A percentile compares a stretch with the other conserved stretches of the same genome.
Evolutionary conservation across 495 filamentous ascomycete genomes (phyloP).

Genomic region (Massariosphaeria phaeospora): DNA sequence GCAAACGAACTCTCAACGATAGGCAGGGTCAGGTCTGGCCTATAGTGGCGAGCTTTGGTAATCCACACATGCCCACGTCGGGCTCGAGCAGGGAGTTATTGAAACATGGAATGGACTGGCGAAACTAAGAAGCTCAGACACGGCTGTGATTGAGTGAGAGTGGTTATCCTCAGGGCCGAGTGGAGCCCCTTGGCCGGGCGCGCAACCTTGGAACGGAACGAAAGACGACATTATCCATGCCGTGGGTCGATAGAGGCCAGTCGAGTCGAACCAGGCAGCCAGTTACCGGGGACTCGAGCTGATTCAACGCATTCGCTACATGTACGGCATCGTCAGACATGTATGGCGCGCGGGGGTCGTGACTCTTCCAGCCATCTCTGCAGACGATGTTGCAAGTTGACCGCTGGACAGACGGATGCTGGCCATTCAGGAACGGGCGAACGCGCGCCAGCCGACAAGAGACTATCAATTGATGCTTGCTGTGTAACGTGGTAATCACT

Average conservation of each 20-base stretch:
- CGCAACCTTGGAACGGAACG: conserved; percentile 27
- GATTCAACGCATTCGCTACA: conserved; percentile 19
- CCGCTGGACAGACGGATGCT: conserved; percentile 4
- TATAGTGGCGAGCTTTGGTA: conserved; percentile 2
- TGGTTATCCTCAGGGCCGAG: conserved; percentile 31
- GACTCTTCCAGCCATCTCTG: conserved; percentile 18
- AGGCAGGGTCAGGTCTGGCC: background rate
- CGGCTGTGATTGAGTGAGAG: conserved; percentile 16
- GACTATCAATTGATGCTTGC: conserved; percentile 26
- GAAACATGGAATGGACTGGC: conserved; percentile 10
- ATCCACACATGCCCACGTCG: conserved; percentile 28
- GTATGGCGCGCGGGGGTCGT: conserved; percentile 24
- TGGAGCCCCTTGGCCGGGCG: conserved; percentile 27
- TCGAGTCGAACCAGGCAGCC: conserved; percentile 15
- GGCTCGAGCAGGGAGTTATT: conserved; percentile 10
- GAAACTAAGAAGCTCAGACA: conserved; percentile 6
- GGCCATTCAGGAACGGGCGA: conserved; percentile 13
- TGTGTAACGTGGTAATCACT: conserved; percentile 28
- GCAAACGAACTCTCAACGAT: conserved; percentile 5
- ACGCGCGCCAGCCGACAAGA: conserved; percentile 20
- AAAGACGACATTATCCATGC: conserved; percentile 16
- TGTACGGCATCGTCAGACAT: conserved; percentile 23
- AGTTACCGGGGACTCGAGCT: conserved; percentile 25
- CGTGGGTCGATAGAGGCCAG: conserved; percentile 15
- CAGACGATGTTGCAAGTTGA: conserved; percentile 17